These are phyloP conservation scores for Xylaria venustula DNA, from an alignment of 495 filamentous ascomycete genomes.

Conservation along the genomic window DNA sequence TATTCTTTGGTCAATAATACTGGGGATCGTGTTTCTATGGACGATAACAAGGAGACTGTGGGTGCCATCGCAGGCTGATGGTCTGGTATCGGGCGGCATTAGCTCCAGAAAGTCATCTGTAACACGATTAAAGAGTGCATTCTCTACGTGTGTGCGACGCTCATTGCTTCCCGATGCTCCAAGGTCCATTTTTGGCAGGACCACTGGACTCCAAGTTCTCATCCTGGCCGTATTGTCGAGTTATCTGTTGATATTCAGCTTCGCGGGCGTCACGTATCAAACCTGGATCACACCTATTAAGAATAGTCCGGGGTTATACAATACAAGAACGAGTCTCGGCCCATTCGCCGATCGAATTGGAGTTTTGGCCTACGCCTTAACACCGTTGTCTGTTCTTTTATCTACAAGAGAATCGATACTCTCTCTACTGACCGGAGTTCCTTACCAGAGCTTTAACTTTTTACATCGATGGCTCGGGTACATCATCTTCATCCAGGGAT, in stretches of 20 bases:
- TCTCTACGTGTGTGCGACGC: conserved; percentile 33
- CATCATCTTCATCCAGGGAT: conserved; percentile 59
- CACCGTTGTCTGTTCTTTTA: conserved; percentile 60
- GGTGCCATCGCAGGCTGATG: conserved; percentile 34
- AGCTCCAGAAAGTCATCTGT: conserved; percentile 13
- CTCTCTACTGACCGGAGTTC: conserved; percentile 59
- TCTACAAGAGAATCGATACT: conserved; percentile 60
- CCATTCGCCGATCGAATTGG: conserved; percentile 64
- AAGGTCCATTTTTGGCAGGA: conserved; percentile 35
- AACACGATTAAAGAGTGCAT: conserved; percentile 23
- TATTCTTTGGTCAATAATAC: conserved; percentile 59
- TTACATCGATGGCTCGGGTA: conserved; percentile 65
- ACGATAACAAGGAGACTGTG: conserved; percentile 34
- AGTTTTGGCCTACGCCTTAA: conserved; percentile 64
- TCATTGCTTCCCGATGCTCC: conserved; percentile 46
- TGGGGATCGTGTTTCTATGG: conserved; percentile 51
- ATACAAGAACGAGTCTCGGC: conserved; percentile 58
- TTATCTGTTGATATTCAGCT: conserved; percentile 62
- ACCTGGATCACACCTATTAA: conserved; percentile 61
- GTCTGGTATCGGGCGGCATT: conserved; percentile 31
- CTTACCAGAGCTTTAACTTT: conserved; percentile 69
- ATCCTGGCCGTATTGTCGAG: conserved; percentile 45
- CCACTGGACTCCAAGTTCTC: conserved; percentile 40
- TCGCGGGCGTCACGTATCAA: conserved; percentile 58
- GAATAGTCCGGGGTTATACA: conserved; percentile 41